Conservation (phyloP, 768 basidiomycete genomes). For the Udeniomyces megalosporus region DNA sequence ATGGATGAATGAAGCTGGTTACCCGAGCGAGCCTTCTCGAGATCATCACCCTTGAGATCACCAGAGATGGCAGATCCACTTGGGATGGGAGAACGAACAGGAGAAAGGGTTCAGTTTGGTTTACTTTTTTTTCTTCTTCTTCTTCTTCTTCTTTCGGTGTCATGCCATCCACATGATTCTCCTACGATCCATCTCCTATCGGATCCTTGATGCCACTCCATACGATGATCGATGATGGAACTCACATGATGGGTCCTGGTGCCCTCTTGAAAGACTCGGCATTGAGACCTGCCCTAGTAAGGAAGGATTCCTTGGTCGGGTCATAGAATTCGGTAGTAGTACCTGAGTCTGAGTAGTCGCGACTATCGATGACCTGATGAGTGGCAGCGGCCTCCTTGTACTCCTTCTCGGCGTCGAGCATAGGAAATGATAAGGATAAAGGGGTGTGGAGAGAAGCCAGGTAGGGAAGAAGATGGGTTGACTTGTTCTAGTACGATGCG, state of each 20-base stretch:
- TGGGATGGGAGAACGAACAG: neutral
- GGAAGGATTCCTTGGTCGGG: neutral
- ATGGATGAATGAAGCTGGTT: neutral
- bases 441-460: no score
- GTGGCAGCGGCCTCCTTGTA: neutral
- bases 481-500: no score
- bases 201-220: neutral
- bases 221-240: neutral
- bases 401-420: neutral
- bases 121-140: neutral
- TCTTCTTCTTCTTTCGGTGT: no score
- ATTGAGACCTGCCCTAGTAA: constrained; percentile 8
- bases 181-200: neutral
- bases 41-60: neutral
- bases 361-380: neutral
- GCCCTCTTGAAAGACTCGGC: constrained; percentile 4
- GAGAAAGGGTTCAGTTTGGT: no score
- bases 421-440: no score
- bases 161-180: no score
- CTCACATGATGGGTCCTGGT: constrained; percentile 2
- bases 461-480: no score
- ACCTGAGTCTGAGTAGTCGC: neutral
- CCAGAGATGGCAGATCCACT: no score
- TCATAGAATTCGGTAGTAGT: no score
- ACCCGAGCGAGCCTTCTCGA: neutral